Evolutionary conservation across 371 early-diverging fungal species (phyloP).

Genomic region (Mucor circinelloides): DNA sequence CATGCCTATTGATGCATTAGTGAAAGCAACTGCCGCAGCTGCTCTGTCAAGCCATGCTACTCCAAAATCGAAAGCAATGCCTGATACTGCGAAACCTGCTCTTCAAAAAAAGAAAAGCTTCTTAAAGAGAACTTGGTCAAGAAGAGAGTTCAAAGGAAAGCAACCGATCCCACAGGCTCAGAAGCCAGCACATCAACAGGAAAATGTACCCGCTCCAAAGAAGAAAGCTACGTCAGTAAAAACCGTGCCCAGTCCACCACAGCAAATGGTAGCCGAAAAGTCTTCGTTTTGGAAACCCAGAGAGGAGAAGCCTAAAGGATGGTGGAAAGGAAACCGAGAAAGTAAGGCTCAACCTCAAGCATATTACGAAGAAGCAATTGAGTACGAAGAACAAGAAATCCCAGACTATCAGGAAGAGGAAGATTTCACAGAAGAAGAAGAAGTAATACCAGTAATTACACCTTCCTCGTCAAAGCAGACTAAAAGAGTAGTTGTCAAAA

Average conservation of each 20-base stretch:
- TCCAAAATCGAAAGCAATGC: background rate
- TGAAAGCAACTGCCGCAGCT: background rate
- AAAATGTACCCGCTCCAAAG: background rate
- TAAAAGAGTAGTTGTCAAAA: background rate
- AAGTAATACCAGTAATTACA: background rate
- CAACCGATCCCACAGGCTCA: background rate
- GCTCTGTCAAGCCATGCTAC: background rate
- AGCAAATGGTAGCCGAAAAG: background rate
- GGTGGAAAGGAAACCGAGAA: conserved; percentile 17
- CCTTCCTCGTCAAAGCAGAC: background rate
- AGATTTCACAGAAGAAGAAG: background rate
- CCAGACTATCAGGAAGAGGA: background rate
- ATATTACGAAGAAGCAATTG: background rate
- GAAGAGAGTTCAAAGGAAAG: background rate
- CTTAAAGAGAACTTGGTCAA: background rate
- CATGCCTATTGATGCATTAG: background rate
- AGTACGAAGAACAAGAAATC: background rate
- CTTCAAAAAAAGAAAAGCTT: background rate
- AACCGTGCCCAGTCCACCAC: background rate
- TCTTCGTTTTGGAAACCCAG: conserved; percentile 25
- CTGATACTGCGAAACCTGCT: background rate
- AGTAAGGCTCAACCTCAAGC: background rate
- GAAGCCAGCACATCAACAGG: background rate
- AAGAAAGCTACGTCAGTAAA: background rate
- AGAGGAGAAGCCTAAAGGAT: conserved; percentile 16